A percentile compares a stretch with the other conserved stretches of the same genome.
Evolutionary conservation across 306 rosid species (phyloP).

Genomic region (Medicago arabica): DNA sequence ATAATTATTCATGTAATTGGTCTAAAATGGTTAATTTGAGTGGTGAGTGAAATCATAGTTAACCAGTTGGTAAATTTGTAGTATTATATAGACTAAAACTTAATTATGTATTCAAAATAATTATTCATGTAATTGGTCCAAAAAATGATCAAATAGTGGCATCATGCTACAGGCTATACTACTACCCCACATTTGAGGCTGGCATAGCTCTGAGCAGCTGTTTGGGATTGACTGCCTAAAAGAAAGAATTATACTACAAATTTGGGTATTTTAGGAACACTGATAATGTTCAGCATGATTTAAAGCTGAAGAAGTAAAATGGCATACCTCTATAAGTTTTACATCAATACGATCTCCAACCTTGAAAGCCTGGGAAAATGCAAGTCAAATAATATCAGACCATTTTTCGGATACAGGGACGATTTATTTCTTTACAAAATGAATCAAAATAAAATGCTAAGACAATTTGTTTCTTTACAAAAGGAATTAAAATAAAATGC

Average conservation of each 20-base stretch:
- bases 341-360: slow-evolving; percentile 91
- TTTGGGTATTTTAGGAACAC: slow-evolving; percentile 14
- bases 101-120: neutral
- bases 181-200: neutral
- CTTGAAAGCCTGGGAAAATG: slow-evolving; percentile 73
- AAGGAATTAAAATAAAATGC: slow-evolving; percentile 30
- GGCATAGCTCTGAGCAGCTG: neutral
- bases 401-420: neutral
- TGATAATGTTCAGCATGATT: slow-evolving; percentile 11
- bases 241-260: neutral
- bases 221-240: neutral
- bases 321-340: slow-evolving; percentile 89
- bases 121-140: neutral
- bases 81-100: neutral
- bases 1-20: neutral
- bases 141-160: neutral
- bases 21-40: neutral
- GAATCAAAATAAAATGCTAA: too few relatives aligned
- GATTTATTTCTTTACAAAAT: neutral
- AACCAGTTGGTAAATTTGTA: neutral
- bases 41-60: neutral
- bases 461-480: slow-evolving; percentile 7
- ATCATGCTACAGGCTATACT: neutral
- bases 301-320: slow-evolving; percentile 15
- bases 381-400: slow-evolving; percentile 23